phyloP scores from a whole-genome alignment of 352 stramenopile genomes.

The Pilasporangium apinafurcum region DNA sequence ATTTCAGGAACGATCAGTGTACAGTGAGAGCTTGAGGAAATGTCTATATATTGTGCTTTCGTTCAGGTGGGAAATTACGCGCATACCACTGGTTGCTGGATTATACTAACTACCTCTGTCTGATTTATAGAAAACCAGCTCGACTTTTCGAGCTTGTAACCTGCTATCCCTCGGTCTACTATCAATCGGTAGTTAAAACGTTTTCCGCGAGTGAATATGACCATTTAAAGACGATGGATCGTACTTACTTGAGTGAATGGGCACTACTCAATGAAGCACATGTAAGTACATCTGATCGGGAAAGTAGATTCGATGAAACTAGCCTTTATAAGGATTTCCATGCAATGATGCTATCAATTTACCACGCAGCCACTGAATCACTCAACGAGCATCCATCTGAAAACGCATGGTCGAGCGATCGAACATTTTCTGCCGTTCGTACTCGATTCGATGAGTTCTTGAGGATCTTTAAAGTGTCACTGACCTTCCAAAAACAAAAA shows the following conservation, averaged over 20 bases:
- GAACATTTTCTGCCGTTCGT: slow-evolving; percentile 15
- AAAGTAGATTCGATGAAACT: too few relatives aligned
- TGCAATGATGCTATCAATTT: slow-evolving; percentile 3
- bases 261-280: too few relatives aligned
- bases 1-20: slow-evolving; percentile 17
- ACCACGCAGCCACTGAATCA: background rate
- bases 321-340: background rate
- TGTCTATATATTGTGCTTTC: slow-evolving; percentile 53
- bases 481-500: slow-evolving; percentile 37
- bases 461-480: slow-evolving; percentile 29
- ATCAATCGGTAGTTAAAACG: slow-evolving; percentile 32
- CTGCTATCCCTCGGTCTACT: slow-evolving; percentile 34
- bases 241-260: slow-evolving; percentile 19
- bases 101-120: background rate
- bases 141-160: slow-evolving; percentile 32
- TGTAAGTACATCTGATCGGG: too few relatives aligned
- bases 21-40: slow-evolving; percentile 42
- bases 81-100: background rate
- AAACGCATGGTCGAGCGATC: background rate
- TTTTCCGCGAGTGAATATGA: slow-evolving; percentile 27
- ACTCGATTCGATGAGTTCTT: slow-evolving; percentile 46
- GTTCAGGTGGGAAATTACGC: slow-evolving; percentile 24
- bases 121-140: slow-evolving; percentile 10
- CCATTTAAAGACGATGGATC: slow-evolving; percentile 28
- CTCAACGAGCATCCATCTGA: too few relatives aligned